Evolutionary conservation across 371 early-diverging fungal species (phyloP).

Genomic region (Lichtheimia hyalospora): DNA sequence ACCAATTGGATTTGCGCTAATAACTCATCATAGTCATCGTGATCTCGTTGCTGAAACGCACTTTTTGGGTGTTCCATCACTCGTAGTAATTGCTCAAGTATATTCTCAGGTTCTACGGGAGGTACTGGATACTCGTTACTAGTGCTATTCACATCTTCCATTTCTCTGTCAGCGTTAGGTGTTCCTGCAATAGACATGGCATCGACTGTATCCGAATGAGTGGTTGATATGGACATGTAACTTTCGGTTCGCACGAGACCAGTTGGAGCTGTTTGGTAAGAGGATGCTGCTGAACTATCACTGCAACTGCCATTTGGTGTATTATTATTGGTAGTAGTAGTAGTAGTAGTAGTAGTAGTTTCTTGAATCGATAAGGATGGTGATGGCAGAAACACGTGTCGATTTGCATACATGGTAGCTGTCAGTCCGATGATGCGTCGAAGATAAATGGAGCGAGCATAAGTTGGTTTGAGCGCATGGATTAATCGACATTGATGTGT

Average conservation of each 20-base stretch:
- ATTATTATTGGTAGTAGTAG: not conserved
- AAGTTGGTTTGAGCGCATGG: constrained; percentile 25
- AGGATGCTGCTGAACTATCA: not conserved
- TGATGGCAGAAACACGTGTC: not conserved
- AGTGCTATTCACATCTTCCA: no score
- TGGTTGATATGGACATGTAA: not conserved
- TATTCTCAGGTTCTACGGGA: not conserved
- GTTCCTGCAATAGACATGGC: no score
- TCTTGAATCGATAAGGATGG: constrained; percentile 10
- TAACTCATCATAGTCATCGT: constrained; percentile 27
- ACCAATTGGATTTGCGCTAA: constrained; percentile 18
- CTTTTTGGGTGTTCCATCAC: constrained; percentile 19
- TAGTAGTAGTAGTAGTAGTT: not conserved
- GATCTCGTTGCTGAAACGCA: constrained; percentile 15
- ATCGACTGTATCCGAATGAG: no score
- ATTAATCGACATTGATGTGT: constrained; percentile 19
- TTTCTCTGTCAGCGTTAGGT: no score
- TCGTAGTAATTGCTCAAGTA: not conserved
- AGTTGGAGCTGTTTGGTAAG: not conserved
- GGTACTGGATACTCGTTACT: no score
- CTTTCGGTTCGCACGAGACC: not conserved
- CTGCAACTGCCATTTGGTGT: not conserved
- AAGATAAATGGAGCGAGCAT: constrained; percentile 21
- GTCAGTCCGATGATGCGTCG: constrained; percentile 25
- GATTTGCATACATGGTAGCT: constrained; percentile 16